Percentiles rank a stretch among this genome's conserved stretches.
phyloP scores from a whole-genome alignment of 129 eudicot genomes.

The Deinandra increscens region DNA sequence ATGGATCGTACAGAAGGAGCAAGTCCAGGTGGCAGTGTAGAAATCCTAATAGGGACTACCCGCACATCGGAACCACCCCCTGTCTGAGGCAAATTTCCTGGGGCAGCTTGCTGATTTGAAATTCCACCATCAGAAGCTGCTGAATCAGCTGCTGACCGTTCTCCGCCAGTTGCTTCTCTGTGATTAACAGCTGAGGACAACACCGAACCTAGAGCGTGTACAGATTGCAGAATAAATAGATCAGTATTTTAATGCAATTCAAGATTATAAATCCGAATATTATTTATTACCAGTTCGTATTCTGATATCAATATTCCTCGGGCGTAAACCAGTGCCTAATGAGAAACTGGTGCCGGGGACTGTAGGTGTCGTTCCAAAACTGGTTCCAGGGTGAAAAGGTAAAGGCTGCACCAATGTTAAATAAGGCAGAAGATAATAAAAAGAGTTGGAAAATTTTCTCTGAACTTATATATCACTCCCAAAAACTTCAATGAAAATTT shows the following conservation, averaged over 20 bases:
- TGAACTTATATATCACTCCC: neutral
- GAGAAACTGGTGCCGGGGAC: constrained; percentile 32
- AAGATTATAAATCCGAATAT: neutral
- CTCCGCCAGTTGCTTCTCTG: constrained; percentile 52
- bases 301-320: constrained; percentile 84
- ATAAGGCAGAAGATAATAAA: constrained; percentile 7
- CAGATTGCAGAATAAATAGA: neutral
- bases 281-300: constrained; percentile 58
- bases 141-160: constrained; percentile 7
- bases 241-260: neutral
- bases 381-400: constrained; percentile 63
- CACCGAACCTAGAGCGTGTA: constrained; percentile 36
- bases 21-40: constrained; percentile 59
- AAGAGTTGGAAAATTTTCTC: neutral
- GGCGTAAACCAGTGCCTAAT: constrained; percentile 47
- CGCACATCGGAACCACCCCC: constrained; percentile 53
- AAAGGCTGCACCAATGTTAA: constrained; percentile 47
- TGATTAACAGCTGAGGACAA: constrained; percentile 43
- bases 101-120: constrained; percentile 32
- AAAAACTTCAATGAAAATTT: too few relatives aligned
- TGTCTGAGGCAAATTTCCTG: constrained; percentile 31
- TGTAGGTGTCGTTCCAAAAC: too few relatives aligned
- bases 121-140: constrained; percentile 40
- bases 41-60: constrained; percentile 58
- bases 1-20: constrained; percentile 48